Base-by-base conservation (phyloP, 2,329 filamentous ascomycete genomes). In the Neofusicoccum kwambonambiense region DNA sequence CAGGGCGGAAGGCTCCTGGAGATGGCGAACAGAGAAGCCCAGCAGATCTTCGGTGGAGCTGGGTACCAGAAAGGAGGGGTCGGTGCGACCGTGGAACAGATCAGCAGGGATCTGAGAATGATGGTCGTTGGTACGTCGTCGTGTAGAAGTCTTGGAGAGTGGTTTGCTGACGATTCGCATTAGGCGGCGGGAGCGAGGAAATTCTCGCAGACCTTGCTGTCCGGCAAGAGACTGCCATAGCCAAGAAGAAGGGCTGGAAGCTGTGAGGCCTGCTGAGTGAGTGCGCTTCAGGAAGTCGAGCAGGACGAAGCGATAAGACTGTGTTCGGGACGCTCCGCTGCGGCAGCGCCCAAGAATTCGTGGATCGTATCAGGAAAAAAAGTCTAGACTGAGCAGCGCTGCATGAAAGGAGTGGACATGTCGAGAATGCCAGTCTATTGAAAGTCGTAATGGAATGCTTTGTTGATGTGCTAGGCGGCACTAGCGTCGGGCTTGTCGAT, bases 31-130 rank as follows among this genome's bases (percentile, higher is more conserved):
- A 75, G 83, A 0, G 83, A 86, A 70, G 81, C 82, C 0, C 83
- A 85, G 72, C 84, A 86, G 69, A 78, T 86, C 3, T 80, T 86
- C 68, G 84, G 84, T 6, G 84, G 83, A 0, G 77, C 80, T 1
- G 83, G 83, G 1, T 86, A 85, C 65, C 80, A 83, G 52, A 81
- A 78, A 49, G 77, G 75, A 44, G 81, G 82, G 0, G 77, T 77
- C 1, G 83, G 83, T 0, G 80, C 79, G 2, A 75, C 80, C 4
- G 77, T 86, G 8, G 84, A 86, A 73, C 83, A 85, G 70, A 82
- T 85, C 45, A 83, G 80, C 68, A 76, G 84, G 0, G 83, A 86
- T 71, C 70, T 86, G 42, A 75, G 83, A 6, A 80, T 83, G 72
- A 82, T 82, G 79, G 82, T 84, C 9, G 62, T 64, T 35, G 62